These are phyloP conservation scores for Paecilomyces sp. DNA, from an alignment of 2,329 filamentous ascomycete genomes.

Conservation along the genomic window DNA sequence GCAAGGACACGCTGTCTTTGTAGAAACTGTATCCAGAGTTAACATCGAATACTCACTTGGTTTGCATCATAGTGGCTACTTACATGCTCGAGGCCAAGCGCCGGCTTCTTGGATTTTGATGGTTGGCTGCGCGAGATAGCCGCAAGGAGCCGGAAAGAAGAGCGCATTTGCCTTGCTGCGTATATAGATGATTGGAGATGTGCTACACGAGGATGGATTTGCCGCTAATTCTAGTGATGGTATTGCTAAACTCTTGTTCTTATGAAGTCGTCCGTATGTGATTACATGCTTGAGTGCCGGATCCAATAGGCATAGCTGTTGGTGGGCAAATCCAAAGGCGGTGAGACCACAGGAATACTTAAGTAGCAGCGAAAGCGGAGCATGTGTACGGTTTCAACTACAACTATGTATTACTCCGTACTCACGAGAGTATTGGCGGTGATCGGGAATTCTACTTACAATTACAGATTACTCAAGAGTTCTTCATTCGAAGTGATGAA, in stretches of 20 bases:
- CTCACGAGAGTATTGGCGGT: no score
- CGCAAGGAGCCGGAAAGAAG: slow-evolving; percentile 19
- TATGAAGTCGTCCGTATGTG: background rate
- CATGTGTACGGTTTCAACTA: background rate
- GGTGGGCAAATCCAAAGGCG: background rate
- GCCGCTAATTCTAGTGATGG: background rate
- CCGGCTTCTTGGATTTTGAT: slow-evolving; percentile 28
- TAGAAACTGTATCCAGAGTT: slow-evolving; percentile 26
- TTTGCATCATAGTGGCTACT: slow-evolving; percentile 6
- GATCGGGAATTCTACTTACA: no score
- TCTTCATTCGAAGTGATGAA: no score
- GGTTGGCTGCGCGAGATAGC: slow-evolving; percentile 20
- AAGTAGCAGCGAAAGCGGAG: no score
- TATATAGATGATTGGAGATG: background rate
- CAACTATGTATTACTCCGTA: no score
- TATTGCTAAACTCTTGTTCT: background rate
- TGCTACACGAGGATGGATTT: background rate
- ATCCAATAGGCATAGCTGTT: background rate
- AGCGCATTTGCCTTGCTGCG: slow-evolving; percentile 17
- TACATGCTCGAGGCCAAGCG: slow-evolving; percentile 33
- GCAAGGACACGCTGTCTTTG: slow-evolving; percentile 35
- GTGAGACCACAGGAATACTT: background rate
- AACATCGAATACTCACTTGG: background rate
- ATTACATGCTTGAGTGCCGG: background rate
- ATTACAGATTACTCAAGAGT: no score